Evolutionary conservation across 257 asterid genomes (phyloP).

Genomic region (Solanum bukasovii): DNA sequence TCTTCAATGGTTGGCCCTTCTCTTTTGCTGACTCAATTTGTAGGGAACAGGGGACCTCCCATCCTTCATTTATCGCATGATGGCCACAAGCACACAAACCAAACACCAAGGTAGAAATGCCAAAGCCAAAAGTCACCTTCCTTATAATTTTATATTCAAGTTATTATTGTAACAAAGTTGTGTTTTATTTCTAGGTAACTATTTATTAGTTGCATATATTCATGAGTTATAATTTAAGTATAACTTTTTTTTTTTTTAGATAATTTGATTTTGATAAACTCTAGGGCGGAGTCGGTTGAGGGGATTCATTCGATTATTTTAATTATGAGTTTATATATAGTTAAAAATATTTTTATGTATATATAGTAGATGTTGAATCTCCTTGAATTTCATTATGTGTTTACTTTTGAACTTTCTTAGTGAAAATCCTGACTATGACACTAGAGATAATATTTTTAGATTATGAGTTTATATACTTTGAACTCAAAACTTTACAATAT

Average conservation of each 20-base stretch:
- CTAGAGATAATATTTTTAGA: not conserved
- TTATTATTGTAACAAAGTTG: not conserved
- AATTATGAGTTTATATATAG: not conserved
- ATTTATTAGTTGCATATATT: not conserved
- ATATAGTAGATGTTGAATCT: too few species aligned
- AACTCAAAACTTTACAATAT: too few species aligned
- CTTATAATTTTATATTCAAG: not conserved
- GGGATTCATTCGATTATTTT: not conserved
- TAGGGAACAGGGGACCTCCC: not conserved
- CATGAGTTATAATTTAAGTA: not conserved
- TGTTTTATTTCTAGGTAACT: not conserved
- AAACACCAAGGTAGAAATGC: not conserved
- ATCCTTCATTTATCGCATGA: not conserved
- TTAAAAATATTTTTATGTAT: too few species aligned
- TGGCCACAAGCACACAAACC: not conserved
- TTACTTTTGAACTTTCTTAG: too few species aligned
- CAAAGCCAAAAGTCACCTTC: not conserved
- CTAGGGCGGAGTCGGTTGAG: not conserved
- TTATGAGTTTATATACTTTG: not conserved
- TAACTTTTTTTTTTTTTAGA: not conserved
- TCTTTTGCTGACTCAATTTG: not conserved
- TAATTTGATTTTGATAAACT: too few species aligned
- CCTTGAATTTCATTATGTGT: not conserved
- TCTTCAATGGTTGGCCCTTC: slow-evolving; percentile 63
- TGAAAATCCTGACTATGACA: too few species aligned